phyloP scores from a whole-genome alignment of 2,329 filamentous ascomycete genomes.

The Colletotrichum siamense region DNA sequence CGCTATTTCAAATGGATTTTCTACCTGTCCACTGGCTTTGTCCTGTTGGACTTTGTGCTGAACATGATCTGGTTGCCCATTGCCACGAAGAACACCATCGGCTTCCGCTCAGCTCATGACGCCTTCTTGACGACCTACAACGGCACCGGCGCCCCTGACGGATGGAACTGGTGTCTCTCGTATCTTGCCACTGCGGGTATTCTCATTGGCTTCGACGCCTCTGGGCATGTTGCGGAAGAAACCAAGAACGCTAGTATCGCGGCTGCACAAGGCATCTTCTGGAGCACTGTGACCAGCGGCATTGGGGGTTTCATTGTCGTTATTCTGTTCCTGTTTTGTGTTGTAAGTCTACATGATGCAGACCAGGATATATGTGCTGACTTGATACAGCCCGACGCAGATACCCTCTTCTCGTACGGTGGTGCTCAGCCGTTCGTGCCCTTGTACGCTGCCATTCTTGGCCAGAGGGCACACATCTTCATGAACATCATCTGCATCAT shows the following conservation, averaged over 20 bases:
- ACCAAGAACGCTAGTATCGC: constrained; percentile 62
- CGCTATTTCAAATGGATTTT: constrained; percentile 55
- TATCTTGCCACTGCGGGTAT: constrained; percentile 66
- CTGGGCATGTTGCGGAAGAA: constrained; percentile 66
- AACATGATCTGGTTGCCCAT: constrained; percentile 68
- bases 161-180: constrained; percentile 69
- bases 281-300: constrained; percentile 62
- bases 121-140: constrained; percentile 68
- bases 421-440: constrained; percentile 64
- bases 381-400: constrained; percentile 49
- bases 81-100: constrained; percentile 54
- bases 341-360: constrained; percentile 36
- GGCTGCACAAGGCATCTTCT: constrained; percentile 66
- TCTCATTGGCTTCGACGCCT: constrained; percentile 66
- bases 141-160: constrained; percentile 57
- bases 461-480: constrained; percentile 61
- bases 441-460: constrained; percentile 62
- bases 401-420: constrained; percentile 57
- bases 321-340: constrained; percentile 65
- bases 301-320: constrained; percentile 60
- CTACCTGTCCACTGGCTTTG: constrained; percentile 52
- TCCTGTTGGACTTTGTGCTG: constrained; percentile 62
- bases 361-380: not conserved
- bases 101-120: constrained; percentile 63
- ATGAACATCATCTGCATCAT: constrained; percentile 65